Conservation (phyloP, 371 early-diverging fungal species). For the Mucor mucedo region DNA sequence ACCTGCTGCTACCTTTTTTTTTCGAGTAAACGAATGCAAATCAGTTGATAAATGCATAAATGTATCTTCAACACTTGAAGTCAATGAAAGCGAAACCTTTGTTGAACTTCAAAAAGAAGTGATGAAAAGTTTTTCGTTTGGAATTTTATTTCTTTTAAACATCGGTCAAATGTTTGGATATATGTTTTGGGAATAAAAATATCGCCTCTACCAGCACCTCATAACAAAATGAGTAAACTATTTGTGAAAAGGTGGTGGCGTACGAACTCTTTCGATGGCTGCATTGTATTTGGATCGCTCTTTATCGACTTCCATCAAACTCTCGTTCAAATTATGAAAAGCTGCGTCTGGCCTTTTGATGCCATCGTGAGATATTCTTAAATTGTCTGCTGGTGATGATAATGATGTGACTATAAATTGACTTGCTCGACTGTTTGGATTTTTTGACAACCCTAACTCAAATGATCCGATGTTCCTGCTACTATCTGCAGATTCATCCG, state of each 20-base stretch:
- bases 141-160: no score
- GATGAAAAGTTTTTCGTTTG: no score
- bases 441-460: neutral
- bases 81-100: no score
- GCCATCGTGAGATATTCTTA: conserved; percentile 5
- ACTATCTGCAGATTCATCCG: neutral
- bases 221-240: no score
- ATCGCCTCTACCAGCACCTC: no score
- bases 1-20: no score
- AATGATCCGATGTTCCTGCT: neutral
- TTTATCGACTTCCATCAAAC: conserved; percentile 25
- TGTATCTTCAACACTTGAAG: no score
- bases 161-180: no score
- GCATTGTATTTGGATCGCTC: conserved; percentile 39
- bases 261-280: conserved; percentile 27
- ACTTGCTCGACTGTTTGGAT: neutral
- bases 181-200: no score
- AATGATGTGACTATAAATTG: neutral
- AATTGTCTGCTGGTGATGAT: conserved; percentile 1
- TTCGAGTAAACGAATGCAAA: no score
- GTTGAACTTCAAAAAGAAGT: no score
- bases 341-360: conserved; percentile 3
- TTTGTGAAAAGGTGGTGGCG: conserved; percentile 23
- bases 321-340: neutral
- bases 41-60: no score